phyloP scores from a whole-genome alignment of 352 stramenopile genomes.

The Thalassiosira delicatula region DNA sequence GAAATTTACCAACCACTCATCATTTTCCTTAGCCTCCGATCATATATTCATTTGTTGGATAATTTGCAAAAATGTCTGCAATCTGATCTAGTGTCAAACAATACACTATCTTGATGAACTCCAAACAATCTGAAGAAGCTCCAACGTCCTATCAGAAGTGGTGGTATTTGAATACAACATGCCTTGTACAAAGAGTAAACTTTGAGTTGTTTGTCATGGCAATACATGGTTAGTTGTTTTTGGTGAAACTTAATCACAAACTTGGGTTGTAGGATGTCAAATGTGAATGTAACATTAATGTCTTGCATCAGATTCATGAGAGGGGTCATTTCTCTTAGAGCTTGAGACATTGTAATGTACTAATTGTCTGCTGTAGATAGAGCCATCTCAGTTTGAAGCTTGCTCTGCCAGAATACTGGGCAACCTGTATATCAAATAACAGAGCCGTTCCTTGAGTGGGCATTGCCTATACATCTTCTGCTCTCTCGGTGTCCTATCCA shows the following conservation, averaged over 20 bases:
- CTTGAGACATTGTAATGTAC: background rate
- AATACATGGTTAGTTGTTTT: background rate
- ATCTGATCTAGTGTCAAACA: background rate
- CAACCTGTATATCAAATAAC: background rate
- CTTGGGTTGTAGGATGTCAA: background rate
- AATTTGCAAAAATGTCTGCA: background rate
- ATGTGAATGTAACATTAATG: background rate
- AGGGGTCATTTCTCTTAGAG: no score
- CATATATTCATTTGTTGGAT: no score
- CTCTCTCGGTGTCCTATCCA: constrained; percentile 20
- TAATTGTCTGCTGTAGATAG: background rate
- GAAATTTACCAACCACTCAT: no score
- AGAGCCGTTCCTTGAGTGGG: background rate
- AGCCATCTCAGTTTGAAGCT: background rate
- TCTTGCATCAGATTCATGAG: no score
- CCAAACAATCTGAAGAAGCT: no score
- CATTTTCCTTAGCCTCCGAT: no score
- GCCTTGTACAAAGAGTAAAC: background rate
- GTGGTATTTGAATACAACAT: no score
- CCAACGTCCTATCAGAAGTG: background rate
- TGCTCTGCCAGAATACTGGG: background rate
- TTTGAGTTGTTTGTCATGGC: background rate
- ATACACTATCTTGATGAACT: background rate
- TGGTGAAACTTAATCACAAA: background rate
- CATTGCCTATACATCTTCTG: constrained; percentile 16